Conservation (phyloP, 164 flowering plant genomes). For the Stephania cephalantha region DNA sequence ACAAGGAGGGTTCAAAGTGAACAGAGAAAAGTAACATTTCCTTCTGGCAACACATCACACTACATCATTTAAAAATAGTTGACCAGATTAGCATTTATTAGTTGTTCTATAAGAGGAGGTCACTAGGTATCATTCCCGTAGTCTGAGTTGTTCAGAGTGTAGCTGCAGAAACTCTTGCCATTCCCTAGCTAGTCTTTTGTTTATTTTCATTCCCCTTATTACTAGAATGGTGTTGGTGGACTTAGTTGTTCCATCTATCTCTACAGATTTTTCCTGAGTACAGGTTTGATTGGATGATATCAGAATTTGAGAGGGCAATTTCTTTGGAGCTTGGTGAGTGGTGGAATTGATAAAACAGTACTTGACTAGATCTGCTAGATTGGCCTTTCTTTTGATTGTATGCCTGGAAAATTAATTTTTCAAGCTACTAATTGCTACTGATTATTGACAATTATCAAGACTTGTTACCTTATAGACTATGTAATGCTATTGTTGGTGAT, state of each 20-base stretch:
- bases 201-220: no score
- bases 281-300: conserved; percentile 68
- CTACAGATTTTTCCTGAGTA: conserved; percentile 82
- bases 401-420: neutral
- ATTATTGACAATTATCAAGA: neutral
- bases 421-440: neutral
- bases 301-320: conserved; percentile 60
- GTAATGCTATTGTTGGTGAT: neutral
- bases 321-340: conserved; percentile 82
- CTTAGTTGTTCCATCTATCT: conserved; percentile 8
- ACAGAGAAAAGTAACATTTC: no score
- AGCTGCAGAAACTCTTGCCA: no score
- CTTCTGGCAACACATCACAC: no score
- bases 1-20: no score
- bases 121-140: no score
- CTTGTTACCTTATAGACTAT: neutral
- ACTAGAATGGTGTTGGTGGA: neutral
- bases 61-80: no score
- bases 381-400: neutral
- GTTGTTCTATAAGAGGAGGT: no score
- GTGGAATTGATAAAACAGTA: neutral
- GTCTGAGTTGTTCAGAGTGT: no score
- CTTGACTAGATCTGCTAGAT: neutral
- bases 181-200: no score
- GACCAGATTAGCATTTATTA: no score